These are phyloP conservation scores for Trichoderma koningiopsis DNA, from an alignment of 2,329 filamentous ascomycete genomes.

Conservation along the genomic window DNA sequence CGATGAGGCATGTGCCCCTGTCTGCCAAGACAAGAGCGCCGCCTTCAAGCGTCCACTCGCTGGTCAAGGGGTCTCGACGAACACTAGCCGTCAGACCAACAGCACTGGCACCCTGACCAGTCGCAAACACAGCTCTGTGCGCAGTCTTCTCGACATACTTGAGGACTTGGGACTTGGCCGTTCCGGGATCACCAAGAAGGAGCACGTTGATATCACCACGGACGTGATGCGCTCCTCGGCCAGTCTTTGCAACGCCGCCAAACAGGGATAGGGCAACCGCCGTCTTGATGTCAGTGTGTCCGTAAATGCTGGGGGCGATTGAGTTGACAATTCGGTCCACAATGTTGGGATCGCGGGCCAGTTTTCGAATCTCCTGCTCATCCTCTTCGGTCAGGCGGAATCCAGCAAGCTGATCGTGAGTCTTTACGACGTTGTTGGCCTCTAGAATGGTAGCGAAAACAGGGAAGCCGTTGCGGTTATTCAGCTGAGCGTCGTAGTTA, in stretches of 20 bases:
- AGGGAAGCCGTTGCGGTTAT: conserved; percentile 98
- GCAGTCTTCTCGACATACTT: conserved; percentile 99
- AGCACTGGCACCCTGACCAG: conserved; percentile 93
- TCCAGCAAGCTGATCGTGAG: conserved; percentile 94
- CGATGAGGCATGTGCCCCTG: conserved; percentile 91
- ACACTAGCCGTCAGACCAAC: conserved; percentile 98
- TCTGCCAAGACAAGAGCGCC: conserved; percentile 94
- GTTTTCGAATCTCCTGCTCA: conserved; percentile 82
- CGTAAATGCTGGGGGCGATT: conserved; percentile 96
- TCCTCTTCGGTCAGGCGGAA: conserved; percentile 96
- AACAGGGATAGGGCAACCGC: conserved; percentile 93
- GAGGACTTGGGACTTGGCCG: conserved; percentile 94
- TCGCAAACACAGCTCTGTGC: conserved; percentile 94
- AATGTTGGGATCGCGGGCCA: conserved; percentile 89
- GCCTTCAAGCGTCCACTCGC: conserved; percentile 96
- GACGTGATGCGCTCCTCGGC: conserved; percentile 85
- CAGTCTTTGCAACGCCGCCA: conserved; percentile 87
- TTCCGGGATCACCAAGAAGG: conserved; percentile 93
- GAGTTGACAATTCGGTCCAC: conserved; percentile 91
- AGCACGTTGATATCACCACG: conserved; percentile 98
- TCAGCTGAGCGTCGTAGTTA: conserved; percentile 95
- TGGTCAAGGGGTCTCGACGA: conserved; percentile 89
- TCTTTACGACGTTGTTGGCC: conserved; percentile 95
- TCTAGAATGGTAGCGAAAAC: conserved; percentile 98
- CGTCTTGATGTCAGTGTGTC: conserved; percentile 95